A percentile compares a stretch with the other conserved stretches of the same genome.
These are phyloP conservation scores for Hypsizygus marmoreus DNA, from an alignment of 768 basidiomycete species.

Conservation along the genomic window DNA sequence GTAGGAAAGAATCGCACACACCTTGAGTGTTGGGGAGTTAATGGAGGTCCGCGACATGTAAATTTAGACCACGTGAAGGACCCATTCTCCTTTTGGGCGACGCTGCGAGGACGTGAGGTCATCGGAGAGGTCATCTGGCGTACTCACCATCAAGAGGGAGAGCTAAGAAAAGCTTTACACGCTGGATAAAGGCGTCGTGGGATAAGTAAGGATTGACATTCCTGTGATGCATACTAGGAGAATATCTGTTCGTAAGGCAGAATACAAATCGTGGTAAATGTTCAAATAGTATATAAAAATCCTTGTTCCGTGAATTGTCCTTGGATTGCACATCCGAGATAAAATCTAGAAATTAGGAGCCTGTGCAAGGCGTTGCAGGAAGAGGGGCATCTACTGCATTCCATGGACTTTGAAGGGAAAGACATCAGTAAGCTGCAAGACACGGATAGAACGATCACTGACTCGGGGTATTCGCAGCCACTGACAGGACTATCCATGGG, in stretches of 20 bases:
- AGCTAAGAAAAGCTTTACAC: no score
- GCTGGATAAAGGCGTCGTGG: no score
- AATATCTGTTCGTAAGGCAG: no score
- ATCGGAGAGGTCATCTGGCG: background rate
- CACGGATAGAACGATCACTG: conserved; percentile 17
- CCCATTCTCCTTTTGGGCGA: background rate
- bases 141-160: background rate
- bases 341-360: conserved; percentile 18
- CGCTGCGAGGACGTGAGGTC: background rate
- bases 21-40: background rate
- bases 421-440: conserved; percentile 3
- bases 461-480: conserved; percentile 68
- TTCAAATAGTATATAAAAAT: background rate
- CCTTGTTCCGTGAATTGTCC: background rate
- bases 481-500: conserved; percentile 42
- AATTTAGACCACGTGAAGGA: background rate
- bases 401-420: conserved; percentile 48
- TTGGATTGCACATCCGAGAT: background rate
- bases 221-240: background rate
- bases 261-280: no score
- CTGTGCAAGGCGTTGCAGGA: conserved; percentile 46
- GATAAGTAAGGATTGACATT: no score
- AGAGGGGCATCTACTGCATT: conserved; percentile 52
- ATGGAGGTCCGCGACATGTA: background rate
- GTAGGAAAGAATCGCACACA: no score